Evolutionary conservation across 352 stramenopile genomes (phyloP), one percentile per base, ranked within the genome.

Genomic region (Phytophthora crassamura): DNA sequence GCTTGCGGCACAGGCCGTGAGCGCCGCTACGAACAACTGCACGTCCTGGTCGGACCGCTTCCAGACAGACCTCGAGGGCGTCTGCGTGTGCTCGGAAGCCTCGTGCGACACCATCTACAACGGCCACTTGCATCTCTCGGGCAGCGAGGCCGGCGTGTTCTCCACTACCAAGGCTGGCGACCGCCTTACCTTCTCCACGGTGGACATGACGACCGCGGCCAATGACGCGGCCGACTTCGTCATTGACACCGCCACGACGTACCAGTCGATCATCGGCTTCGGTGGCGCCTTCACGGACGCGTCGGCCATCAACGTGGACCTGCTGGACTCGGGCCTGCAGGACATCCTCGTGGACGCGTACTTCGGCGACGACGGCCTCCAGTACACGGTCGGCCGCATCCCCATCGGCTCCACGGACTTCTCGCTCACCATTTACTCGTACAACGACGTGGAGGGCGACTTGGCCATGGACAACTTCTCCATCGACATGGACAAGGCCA

Each of bases 241-340:
- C 25, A 72, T 90, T 28, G 77, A 93, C 52, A 77, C 74, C 11
- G 60, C 49, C 0, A 74, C 69, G 28, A 88, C 64, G 51, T 91
- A 82, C 75, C 82, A 97, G 68, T 74, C 86, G 58, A 95, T 97
- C 41, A 75, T 89, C 28, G 91, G 91, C 11, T 97, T 97, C 59
- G 91, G 91, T 9, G 91, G 89, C 15, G 88, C 91, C 20, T 97
- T 97, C 77, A 97, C 90, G 8, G 91, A 97, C 55, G 65, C 88
- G 3, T 78, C 88, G 35, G 76, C 88, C 18, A 88, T 94, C 58
- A 95, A 96, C 53, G 69, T 96, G 41, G 82, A 89, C 55, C 67
- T 81, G 59, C 71, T 97, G 42, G 60, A 74, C 5, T 48, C 69
- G 1, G 69, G 57, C 7, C 60, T 94, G 5, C 88, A 96, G 49